phyloP scores from a whole-genome alignment of 345 rosid species.

The Boechera stricta region DNA sequence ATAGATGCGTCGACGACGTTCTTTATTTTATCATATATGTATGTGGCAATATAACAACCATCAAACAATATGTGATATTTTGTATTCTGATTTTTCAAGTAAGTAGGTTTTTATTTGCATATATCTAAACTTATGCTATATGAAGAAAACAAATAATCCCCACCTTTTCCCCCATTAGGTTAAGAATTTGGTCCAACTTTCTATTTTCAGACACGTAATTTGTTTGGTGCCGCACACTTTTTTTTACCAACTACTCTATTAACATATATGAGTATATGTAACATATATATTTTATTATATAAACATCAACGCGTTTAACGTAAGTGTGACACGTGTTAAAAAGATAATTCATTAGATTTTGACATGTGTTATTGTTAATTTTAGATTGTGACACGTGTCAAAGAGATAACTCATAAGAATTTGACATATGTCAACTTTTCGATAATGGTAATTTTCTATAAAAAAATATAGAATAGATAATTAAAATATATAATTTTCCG shows the following conservation, averaged over 20 bases:
- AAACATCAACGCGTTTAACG: no score
- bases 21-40: neutral
- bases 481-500: no score
- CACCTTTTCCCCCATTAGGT: neutral
- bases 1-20: conserved; percentile 10
- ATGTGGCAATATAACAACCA: conserved; percentile 24
- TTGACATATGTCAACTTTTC: no score
- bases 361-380: no score
- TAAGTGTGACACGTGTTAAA: no score
- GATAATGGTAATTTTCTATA: no score
- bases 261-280: neutral
- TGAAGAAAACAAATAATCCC: conserved; percentile 21
- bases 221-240: conserved; percentile 2
- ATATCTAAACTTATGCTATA: conserved; percentile 7
- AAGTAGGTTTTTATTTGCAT: neutral
- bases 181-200: conserved; percentile 16
- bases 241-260: neutral
- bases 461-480: no score
- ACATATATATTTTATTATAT: no score
- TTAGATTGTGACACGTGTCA: no score
- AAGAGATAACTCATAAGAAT: no score
- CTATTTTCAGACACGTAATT: conserved; percentile 28
- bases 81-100: conserved; percentile 1
- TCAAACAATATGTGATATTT: neutral
- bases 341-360: no score